Base-by-base conservation (phyloP, 139 green algal species). In the Auxenochlorella pyrenoidosa region DNA sequence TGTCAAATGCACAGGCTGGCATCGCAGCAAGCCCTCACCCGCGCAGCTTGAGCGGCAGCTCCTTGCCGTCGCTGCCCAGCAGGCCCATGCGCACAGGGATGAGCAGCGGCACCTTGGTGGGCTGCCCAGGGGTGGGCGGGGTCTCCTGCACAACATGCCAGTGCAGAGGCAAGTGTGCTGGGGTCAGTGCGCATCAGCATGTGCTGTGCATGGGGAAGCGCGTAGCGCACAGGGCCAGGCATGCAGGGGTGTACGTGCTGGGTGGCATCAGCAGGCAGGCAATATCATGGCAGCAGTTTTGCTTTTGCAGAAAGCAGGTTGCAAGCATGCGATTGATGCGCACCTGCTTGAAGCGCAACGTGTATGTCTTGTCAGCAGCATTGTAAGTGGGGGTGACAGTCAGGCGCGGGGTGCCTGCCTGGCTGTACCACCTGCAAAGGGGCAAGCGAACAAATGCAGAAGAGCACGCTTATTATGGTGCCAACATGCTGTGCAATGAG, bases 391-490 rank as follows among this genome's bases (percentile, higher is more conserved):
- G 91, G 28, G 86, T 87, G 22, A 97, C 94, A 10, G 89, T 94
- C 66, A 99, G 83, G 36, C 70, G 83, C 18, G 97, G 97, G 0
- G 97, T 99, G 79, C 97, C 97, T 6, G 97, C 97, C 92, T 99
- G 97, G 79, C 70, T 58, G 89, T 98, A 98, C 95, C 96, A 97
- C 75, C 82, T 92, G 86, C 24, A 44, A 36, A 38, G 43, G 54
- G n/a, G 63, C 82, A 83, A 3, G 0, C 13, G n/a, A 1, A 71
- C 30, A 36, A 8, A 59, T 36, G 54, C 16, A 24, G 54, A 12
- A 6, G 12, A 12, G 8, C 6, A 58, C 12, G 12, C 12, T 6
- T 6, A 12, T n/a, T n/a, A n/a, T n/a, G n/a, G n/a, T n/a, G n/a
- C n/a, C n/a, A n/a, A n/a, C n/a, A n/a, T n/a, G n/a, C n/a, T n/a